A percentile compares a stretch with the other conserved stretches of the same genome.
phyloP scores from a whole-genome alignment of 2,329 filamentous ascomycete species.

The Sclerotinia nivalis region DNA sequence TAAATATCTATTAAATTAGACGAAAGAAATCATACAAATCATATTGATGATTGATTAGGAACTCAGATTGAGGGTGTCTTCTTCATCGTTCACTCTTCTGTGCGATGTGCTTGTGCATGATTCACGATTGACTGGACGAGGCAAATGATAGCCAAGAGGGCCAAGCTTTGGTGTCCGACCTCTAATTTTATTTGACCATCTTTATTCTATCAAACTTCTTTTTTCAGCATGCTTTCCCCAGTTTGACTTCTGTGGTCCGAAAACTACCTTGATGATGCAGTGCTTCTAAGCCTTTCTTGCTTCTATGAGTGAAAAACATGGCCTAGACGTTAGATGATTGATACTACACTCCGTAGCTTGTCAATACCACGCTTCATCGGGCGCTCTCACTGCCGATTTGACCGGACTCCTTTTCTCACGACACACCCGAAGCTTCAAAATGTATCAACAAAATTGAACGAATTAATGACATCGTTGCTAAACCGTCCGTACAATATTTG shows the following conservation, averaged over 20 bases:
- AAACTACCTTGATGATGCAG: not conserved
- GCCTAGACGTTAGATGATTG: not conserved
- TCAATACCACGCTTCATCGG: constrained; percentile 12
- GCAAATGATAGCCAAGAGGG: constrained; percentile 11
- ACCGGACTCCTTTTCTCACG: not conserved
- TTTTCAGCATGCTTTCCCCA: not conserved
- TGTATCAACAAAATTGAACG: not conserved
- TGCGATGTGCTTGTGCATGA: not conserved
- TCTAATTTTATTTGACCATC: constrained; percentile 8
- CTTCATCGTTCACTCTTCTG: not conserved
- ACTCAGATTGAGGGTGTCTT: not conserved
- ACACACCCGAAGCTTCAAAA: constrained; percentile 1
- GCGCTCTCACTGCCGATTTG: not conserved
- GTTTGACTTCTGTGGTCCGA: not conserved
- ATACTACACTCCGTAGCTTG: not conserved
- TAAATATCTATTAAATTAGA: not conserved
- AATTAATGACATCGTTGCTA: not conserved
- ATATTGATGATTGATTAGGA: not conserved
- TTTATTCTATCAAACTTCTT: not conserved
- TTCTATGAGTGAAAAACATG: not conserved
- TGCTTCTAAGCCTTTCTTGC: not conserved
- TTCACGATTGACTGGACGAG: not conserved
- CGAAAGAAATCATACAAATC: not conserved
- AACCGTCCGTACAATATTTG: not conserved
- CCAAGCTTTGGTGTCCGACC: constrained; percentile 17